A percentile compares a stretch with the other conserved stretches of the same genome.
phyloP scores from a whole-genome alignment of 805 yeast species.

The Lachancea meyersii region DNA sequence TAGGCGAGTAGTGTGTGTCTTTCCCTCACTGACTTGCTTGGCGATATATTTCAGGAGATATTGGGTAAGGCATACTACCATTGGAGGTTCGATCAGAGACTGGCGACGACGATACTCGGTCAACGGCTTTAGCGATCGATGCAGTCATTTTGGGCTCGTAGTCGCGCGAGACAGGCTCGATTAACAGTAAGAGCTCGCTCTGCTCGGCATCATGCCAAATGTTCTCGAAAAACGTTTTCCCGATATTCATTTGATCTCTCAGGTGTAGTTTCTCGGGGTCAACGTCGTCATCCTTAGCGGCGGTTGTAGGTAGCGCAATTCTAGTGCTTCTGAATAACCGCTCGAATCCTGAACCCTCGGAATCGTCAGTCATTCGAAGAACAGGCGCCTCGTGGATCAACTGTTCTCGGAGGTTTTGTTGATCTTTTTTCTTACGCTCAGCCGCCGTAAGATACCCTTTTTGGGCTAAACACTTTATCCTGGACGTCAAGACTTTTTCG shows the following conservation, averaged over 20 bases:
- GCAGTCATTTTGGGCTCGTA: not conserved
- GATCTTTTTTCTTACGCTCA: not conserved
- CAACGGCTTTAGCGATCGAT: not conserved
- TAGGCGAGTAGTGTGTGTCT: not conserved
- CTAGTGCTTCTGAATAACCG: conserved; percentile 4
- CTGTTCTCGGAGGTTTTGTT: not conserved
- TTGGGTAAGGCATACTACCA: not conserved
- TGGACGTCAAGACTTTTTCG: conserved; percentile 5
- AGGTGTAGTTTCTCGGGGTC: not conserved
- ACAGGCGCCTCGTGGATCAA: conserved; percentile 1
- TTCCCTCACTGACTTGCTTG: not conserved
- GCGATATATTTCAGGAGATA: not conserved
- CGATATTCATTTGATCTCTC: not conserved
- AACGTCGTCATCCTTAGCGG: not conserved
- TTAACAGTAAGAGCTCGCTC: not conserved
- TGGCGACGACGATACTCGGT: not conserved
- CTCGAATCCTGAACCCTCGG: conserved; percentile 4
- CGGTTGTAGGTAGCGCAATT: not conserved
- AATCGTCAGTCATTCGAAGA: not conserved
- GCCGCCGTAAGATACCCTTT: not conserved
- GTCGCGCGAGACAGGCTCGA: not conserved
- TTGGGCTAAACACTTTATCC: not conserved
- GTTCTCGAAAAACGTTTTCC: conserved; percentile 1
- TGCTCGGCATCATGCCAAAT: conserved; percentile 5
- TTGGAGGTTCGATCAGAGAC: not conserved